These are phyloP conservation scores for Neolentinus lepideus DNA, from an alignment of 1,284 basidiomycete genomes.

Conservation along the genomic window DNA sequence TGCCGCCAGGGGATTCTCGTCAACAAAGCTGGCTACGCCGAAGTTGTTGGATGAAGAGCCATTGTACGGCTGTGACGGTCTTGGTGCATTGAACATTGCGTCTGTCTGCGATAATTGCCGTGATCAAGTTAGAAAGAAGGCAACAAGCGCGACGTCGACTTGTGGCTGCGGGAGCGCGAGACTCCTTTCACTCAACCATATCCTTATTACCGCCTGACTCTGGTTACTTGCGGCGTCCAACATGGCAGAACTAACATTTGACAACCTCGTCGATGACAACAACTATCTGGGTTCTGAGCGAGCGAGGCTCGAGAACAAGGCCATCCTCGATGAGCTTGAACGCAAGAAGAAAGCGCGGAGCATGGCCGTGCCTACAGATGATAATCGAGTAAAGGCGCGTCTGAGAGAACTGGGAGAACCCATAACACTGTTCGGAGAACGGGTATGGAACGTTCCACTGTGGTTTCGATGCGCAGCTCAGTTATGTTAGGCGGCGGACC, in stretches of 20 bases:
- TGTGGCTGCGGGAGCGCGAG: too few relatives aligned
- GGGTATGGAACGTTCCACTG: constrained; percentile 43
- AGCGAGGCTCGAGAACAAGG: constrained; percentile 70
- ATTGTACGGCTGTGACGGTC: constrained; percentile 59
- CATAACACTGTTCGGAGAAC: constrained; percentile 95
- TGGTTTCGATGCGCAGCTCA: neutral
- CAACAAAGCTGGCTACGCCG: constrained; percentile 58
- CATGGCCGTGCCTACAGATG: constrained; percentile 96
- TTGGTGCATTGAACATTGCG: constrained; percentile 73
- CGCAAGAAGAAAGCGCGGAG: constrained; percentile 90
- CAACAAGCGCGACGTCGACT: too few relatives aligned
- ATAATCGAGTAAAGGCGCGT: constrained; percentile 83
- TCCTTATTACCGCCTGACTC: too few relatives aligned
- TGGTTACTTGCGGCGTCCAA: constrained; percentile 6
- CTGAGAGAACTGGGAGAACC: constrained; percentile 93
- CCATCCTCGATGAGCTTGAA: constrained; percentile 87
- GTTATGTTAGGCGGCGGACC: constrained; percentile 62
- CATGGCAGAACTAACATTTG: constrained; percentile 69
- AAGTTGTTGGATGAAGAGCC: constrained; percentile 47
- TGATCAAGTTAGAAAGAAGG: too few relatives aligned
- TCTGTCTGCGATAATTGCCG: neutral
- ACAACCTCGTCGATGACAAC: constrained; percentile 69
- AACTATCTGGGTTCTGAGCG: constrained; percentile 66
- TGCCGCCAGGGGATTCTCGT: constrained; percentile 66
- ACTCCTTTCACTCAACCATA: too few relatives aligned